Base-by-base conservation (phyloP, 2,329 filamentous ascomycete genomes). In the Colletotrichum lini region DNA sequence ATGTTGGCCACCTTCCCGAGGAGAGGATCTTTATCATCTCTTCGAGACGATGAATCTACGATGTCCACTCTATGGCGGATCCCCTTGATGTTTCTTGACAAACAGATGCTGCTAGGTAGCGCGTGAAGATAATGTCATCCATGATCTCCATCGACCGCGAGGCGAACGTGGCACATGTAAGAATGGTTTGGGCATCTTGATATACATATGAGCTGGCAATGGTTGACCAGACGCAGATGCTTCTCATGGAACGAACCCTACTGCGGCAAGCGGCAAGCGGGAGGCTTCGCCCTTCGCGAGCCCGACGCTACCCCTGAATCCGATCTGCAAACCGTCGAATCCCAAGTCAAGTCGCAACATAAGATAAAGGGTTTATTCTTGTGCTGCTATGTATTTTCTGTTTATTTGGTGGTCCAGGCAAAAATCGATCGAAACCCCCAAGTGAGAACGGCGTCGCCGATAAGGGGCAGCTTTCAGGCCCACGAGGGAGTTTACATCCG, bases 251-350 rank as follows among this genome's bases (percentile, higher is more conserved):
- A 56, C 38, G 18, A 64, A 45, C 53, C 53, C 65, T 23, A 7
- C 52, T 44, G 30, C 52, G 30, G 18, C 30, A 56, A 56, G 30
- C 47, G 44, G 21, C 47, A 9, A 35, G 18, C 54, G 40, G 54
- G 61, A 69, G 61, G 47, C 45, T 65, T 47, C 60, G 67, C 61
- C 61, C 40, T 45, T 52, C 13, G 8, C 21, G 26, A 58, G 30
- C 30, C 30, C 38, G 13, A 35, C 23, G 57, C 6, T 7, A 23
- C n/a, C 12, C n/a, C 35, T 18, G 7, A 18, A 21, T 16, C 12
- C 44, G 56, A 30, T 21, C 44, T 10, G 35, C 21, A 38, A n/a
- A n/a, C 9, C 45, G 21, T 18, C 35, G 12, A 47, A 18, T 10
- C 35, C n/a, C 13, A 16, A 18, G 6, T 0, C 30, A 18, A 9